A percentile compares a stretch with the other conserved stretches of the same genome.
Evolutionary conservation across 2,329 filamentous ascomycete genomes (phyloP).

Genomic region (Phialophora macrospora): DNA sequence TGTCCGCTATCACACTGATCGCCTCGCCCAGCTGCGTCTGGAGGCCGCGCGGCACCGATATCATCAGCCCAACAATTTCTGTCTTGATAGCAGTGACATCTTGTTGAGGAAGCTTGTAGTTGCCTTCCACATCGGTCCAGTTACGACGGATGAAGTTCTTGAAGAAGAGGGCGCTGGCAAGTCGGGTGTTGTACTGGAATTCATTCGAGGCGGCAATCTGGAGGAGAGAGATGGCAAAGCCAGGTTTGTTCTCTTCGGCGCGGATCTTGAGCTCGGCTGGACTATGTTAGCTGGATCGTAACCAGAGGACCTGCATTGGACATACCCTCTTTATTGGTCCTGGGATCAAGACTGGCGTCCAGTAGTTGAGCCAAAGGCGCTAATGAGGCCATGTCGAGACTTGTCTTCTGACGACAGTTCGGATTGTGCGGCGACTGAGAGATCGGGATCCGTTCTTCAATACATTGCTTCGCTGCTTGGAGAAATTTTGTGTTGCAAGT

Average conservation of each 20-base stretch:
- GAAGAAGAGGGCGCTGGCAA: constrained; percentile 90
- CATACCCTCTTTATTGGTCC: constrained; percentile 85
- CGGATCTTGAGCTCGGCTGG: constrained; percentile 81
- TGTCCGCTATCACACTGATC: constrained; percentile 96
- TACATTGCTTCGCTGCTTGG: background rate
- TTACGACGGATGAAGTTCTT: constrained; percentile 97
- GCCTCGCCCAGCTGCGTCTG: constrained; percentile 95
- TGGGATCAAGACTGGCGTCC: constrained; percentile 85
- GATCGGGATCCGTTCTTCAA: background rate
- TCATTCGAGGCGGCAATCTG: constrained; percentile 82
- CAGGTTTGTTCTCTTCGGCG: constrained; percentile 77
- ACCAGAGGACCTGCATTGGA: constrained; percentile 9
- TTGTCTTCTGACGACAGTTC: background rate
- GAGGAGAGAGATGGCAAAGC: constrained; percentile 85
- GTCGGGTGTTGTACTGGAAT: constrained; percentile 75
- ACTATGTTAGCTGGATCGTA: constrained; percentile 23
- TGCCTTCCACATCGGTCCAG: constrained; percentile 94
- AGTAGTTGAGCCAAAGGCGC: constrained; percentile 75
- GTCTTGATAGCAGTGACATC: constrained; percentile 92
- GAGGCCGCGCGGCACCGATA: constrained; percentile 81
- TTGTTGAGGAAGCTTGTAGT: constrained; percentile 80
- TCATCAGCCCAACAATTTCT: constrained; percentile 96
- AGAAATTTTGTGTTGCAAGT: background rate
- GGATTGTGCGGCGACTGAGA: background rate
- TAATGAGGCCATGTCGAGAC: constrained; percentile 57